Percentiles rank a stretch among this genome's conserved stretches.
Evolutionary conservation across 1,284 basidiomycete species (phyloP).

Genomic region (Laetiporus sulphureus): DNA sequence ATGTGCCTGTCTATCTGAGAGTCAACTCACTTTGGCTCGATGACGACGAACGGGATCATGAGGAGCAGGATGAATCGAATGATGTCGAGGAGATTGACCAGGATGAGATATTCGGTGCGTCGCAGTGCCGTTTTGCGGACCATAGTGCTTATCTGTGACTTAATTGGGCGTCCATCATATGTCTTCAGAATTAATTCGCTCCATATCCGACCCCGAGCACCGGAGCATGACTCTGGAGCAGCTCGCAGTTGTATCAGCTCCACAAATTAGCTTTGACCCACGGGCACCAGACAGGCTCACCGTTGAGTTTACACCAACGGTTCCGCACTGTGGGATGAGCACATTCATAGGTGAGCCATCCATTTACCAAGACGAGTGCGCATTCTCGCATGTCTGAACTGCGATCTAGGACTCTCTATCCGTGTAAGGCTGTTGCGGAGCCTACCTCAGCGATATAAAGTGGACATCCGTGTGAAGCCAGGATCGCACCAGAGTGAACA

Average conservation of each 20-base stretch:
- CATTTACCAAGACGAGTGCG: constrained; percentile 4
- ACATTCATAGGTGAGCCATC: constrained; percentile 78
- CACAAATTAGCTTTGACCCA: constrained; percentile 71
- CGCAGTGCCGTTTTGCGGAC: too few relatives aligned
- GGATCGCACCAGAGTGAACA: constrained; percentile 95
- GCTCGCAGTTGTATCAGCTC: constrained; percentile 88
- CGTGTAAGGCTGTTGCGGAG: constrained; percentile 88
- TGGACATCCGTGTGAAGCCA: constrained; percentile 90
- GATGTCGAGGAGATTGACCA: constrained; percentile 41
- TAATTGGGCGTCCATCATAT: too few relatives aligned
- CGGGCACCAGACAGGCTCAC: constrained; percentile 57
- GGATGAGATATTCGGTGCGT: constrained; percentile 47
- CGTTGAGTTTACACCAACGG: constrained; percentile 94
- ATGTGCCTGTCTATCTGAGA: constrained; percentile 14
- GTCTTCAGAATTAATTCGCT: constrained; percentile 76
- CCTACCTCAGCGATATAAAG: constrained; percentile 88
- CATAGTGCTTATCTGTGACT: too few relatives aligned
- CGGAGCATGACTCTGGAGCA: constrained; percentile 94
- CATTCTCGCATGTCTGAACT: not conserved
- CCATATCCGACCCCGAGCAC: constrained; percentile 96
- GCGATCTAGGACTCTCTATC: constrained; percentile 73
- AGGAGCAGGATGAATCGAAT: constrained; percentile 21
- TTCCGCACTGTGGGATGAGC: constrained; percentile 97
- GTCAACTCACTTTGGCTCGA: constrained; percentile 29
- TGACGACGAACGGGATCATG: constrained; percentile 21